Base-by-base conservation (phyloP, 2,329 filamentous ascomycete genomes). In the Lizonia empirigonia region DNA sequence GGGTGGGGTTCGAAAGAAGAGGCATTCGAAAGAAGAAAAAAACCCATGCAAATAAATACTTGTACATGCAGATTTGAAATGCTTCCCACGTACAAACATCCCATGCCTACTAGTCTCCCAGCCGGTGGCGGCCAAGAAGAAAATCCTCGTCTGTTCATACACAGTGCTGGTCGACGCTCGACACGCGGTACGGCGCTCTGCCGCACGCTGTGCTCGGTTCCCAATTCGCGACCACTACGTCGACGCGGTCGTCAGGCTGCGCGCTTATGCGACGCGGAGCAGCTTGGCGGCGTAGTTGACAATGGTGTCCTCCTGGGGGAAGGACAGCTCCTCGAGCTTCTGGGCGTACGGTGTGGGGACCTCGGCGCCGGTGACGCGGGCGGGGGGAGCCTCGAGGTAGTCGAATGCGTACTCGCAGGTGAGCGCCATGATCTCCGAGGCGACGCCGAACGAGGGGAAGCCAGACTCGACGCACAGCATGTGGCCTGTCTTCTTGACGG, bases 381-480 rank as follows among this genome's bases (percentile, higher is more conserved):
- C 89, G 56, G 91, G 94, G 38, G 94, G 94, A 49, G 91, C 91
- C 70, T 97, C 87, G 61, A 99, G 88, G 81, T 96, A 97, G 80
- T 99, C 94, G 73, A 97, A 99, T 59, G 85, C 92, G 77, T 97
- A 99, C 80, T 99, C 94, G 88, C 96, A 96, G 58, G 91, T 87
- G 55, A 97, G 82, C 53, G 94, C 94, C 59, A 99, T 85, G 68
- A 99, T 91, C 80, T 99, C 94, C 50, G 93, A 85, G 53, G 87
- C 85, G 64, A 99, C 91, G 74, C 94, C 94, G 73, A 92, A 99
- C 69, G 90, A 90, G 58, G 94, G 94, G 85, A 92, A 99, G 60
- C 93, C 94, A 50, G 91, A 97, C 79, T 97, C 93, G 64, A 99
- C 91, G 33, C 86, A 86, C 75, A 99, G 83, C 58, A 99, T 85